Conservation (phyloP, 805 yeast genomes). For the Hagleromyces aurorensis region DNA sequence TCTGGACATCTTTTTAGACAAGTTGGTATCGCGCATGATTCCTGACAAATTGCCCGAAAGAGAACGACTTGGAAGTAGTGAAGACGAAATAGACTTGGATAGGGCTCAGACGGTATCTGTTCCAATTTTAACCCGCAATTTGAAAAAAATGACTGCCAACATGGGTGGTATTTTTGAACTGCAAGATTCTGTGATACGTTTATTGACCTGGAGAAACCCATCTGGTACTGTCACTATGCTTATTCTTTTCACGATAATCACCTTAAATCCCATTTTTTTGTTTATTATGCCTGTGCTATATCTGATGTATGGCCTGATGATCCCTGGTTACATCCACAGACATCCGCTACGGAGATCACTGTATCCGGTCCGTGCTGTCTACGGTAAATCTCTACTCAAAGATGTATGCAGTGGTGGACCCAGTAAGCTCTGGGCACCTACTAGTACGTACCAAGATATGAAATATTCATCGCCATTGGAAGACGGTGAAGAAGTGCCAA, state of each 20-base stretch:
- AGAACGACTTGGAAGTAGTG: conserved; percentile 27
- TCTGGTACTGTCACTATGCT: conserved; percentile 56
- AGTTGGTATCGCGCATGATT: conserved; percentile 41
- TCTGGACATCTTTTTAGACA: conserved; percentile 49
- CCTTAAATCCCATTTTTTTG: conserved; percentile 64
- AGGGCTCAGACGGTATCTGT: conserved; percentile 51
- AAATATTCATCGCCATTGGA: conserved; percentile 3
- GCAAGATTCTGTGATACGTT: conserved; percentile 52
- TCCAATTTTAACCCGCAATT: conserved; percentile 45
- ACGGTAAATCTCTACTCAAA: conserved; percentile 47
- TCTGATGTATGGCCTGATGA: conserved; percentile 48
- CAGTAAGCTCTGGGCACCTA: conserved; percentile 9
- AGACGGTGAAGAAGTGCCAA: conserved; percentile 8
- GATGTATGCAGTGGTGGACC: conserved; percentile 23
- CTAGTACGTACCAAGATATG: conserved; percentile 6
- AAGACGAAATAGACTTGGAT: conserved; percentile 20
- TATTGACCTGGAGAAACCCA: conserved; percentile 71
- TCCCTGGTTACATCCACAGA: conserved; percentile 61
- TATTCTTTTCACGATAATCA: conserved; percentile 54
- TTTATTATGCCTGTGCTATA: conserved; percentile 54
- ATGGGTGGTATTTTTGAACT: conserved; percentile 49
- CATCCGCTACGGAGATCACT: conserved; percentile 52
- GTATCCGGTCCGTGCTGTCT: conserved; percentile 36
- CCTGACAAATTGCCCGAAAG: conserved; percentile 44
- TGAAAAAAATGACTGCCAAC: conserved; percentile 46